These are phyloP conservation scores for Erodium maritimum DNA, from an alignment of 345 rosid species.

Conservation along the genomic window DNA sequence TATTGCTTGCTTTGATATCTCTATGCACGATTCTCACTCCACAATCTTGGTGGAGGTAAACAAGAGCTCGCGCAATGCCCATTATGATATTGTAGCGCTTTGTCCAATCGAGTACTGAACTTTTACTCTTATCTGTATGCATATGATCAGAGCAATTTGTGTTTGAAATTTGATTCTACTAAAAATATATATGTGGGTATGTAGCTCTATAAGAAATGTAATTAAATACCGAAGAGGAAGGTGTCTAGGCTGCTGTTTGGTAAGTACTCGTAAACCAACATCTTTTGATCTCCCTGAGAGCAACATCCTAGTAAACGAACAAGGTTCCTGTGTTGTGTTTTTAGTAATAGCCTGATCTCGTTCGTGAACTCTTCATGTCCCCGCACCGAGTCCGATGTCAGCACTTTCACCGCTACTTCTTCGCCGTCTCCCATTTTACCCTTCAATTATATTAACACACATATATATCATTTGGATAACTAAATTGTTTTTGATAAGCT, in stretches of 20 bases:
- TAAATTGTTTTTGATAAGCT: no score
- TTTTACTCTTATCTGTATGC: slow-evolving; percentile 7
- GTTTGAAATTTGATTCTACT: neutral
- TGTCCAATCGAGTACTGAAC: slow-evolving; percentile 1
- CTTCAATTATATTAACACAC: no score
- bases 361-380: slow-evolving; percentile 5
- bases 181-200: neutral
- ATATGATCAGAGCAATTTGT: neutral
- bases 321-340: slow-evolving; percentile 8
- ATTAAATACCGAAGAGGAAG: slow-evolving; percentile 6
- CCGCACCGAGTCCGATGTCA: neutral
- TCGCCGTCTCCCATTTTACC: slow-evolving; percentile 6
- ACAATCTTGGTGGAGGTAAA: slow-evolving; percentile 5
- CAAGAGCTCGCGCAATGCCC: neutral
- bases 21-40: no score
- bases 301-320: slow-evolving; percentile 6
- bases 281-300: slow-evolving; percentile 5
- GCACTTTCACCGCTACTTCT: slow-evolving; percentile 6
- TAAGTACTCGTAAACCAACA: slow-evolving; percentile 7
- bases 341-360: neutral
- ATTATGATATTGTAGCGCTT: slow-evolving; percentile 1
- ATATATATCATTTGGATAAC: no score
- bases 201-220: neutral
- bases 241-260: slow-evolving; percentile 10
- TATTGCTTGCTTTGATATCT: no score